These are phyloP conservation scores for Jackrogersella minutella DNA, from an alignment of 495 filamentous ascomycete genomes.

Conservation along the genomic window DNA sequence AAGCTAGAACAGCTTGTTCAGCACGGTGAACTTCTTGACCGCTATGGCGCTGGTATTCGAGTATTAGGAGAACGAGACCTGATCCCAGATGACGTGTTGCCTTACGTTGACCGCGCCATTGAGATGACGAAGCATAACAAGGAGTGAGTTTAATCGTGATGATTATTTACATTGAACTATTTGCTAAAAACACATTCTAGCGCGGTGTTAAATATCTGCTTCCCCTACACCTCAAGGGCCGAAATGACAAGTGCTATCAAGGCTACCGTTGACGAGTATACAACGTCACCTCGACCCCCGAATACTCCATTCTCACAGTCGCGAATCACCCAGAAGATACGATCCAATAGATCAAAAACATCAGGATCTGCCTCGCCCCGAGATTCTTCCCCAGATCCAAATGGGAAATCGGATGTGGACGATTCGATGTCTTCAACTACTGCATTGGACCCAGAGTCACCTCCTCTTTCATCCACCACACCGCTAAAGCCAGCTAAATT, in stretches of 20 bases:
- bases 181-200: constrained; percentile 49
- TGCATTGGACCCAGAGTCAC: constrained; percentile 57
- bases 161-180: not conserved
- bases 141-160: constrained; percentile 55
- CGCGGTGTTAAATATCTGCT: constrained; percentile 92
- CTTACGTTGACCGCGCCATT: constrained; percentile 82
- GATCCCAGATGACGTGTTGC: constrained; percentile 83
- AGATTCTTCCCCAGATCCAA: constrained; percentile 48
- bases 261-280: constrained; percentile 83
- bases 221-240: constrained; percentile 94
- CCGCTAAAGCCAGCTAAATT: constrained; percentile 39
- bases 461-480: constrained; percentile 46
- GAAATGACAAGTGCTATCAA: constrained; percentile 95
- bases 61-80: constrained; percentile 84
- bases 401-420: constrained; percentile 56
- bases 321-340: constrained; percentile 84
- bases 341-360: constrained; percentile 60
- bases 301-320: constrained; percentile 82
- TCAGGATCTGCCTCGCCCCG: constrained; percentile 58
- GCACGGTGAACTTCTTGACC: constrained; percentile 91
- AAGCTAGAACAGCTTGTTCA: constrained; percentile 90
- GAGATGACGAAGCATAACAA: constrained; percentile 85
- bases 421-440: constrained; percentile 64
- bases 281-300: constrained; percentile 66
- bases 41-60: constrained; percentile 86